These are phyloP conservation scores for Ophiocordyceps polyrhachis-furcata DNA, from an alignment of 2,329 filamentous ascomycete genomes.

Conservation along the genomic window DNA sequence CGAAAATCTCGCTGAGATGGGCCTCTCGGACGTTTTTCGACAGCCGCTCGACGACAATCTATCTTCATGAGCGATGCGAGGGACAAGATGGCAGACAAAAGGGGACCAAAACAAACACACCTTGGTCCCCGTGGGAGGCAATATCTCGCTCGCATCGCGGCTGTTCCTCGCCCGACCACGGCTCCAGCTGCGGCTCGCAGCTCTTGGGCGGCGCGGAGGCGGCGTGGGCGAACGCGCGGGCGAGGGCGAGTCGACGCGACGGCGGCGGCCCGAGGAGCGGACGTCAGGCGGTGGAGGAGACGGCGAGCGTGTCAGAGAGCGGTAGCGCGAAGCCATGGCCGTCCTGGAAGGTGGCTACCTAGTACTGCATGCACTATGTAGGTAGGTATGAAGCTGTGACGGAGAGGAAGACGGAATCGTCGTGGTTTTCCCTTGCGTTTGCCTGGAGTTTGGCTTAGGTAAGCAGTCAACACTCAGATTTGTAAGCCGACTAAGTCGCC, in stretches of 20 bases:
- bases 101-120: slow-evolving; percentile 12
- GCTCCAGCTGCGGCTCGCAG: slow-evolving; percentile 12
- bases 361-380: no score
- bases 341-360: neutral
- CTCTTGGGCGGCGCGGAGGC: slow-evolving; percentile 14
- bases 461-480: no score
- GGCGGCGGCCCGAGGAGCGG: slow-evolving; percentile 14
- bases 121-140: slow-evolving; percentile 31
- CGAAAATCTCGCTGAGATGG: slow-evolving; percentile 84
- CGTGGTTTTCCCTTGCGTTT: no score
- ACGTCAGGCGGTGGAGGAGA: slow-evolving; percentile 16
- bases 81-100: neutral
- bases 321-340: slow-evolving; percentile 9
- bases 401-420: no score
- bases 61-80: neutral
- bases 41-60: slow-evolving; percentile 93
- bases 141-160: slow-evolving; percentile 18
- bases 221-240: slow-evolving; percentile 14
- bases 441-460: no score
- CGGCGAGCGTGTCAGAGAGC: slow-evolving; percentile 17
- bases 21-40: slow-evolving; percentile 86
- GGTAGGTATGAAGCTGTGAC: no score
- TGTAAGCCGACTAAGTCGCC: no score
- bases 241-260: slow-evolving; percentile 15
- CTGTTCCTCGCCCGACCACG: slow-evolving; percentile 15